Base-by-base conservation (phyloP, 768 basidiomycete species). In the Pleurotus sapidus region DNA sequence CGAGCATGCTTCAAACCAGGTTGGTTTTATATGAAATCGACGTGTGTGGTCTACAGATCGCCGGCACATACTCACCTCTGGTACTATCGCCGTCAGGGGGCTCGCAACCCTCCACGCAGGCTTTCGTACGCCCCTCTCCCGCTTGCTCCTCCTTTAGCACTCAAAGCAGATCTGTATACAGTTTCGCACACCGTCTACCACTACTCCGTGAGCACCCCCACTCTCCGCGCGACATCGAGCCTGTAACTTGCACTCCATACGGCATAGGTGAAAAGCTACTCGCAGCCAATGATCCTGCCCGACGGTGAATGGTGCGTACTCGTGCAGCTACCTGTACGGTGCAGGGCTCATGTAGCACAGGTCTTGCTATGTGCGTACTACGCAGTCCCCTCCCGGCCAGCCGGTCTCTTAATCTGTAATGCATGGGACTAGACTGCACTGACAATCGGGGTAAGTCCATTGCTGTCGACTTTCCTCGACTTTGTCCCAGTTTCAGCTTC, bases 291-390 rank as follows among this genome's bases (percentile, higher is more conserved):
- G 50, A 25, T 37, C 15, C 37, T 53, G 14, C 38, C 40, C 14
- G 50, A 53, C 23, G 50, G 50, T 11, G 50, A 53, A 53, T 53
- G 50, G 50, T 53, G 23, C 27, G 50, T 53, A n/a, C 34, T 17
- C 23, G 8, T 15, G 14, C n/a, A 23, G 14, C 30, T 37, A 15
- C 25, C 27, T 27, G 5, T 1, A 8, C 20, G 27, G 17, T 38
- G 12, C 4, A n/a, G n/a, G n/a, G 18, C 23, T 53, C 12, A 15
- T 27, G 27, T 37, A 7, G 9, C 14, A 15, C 25, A 53, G 50
- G 50, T 53, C 50, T 20, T 14, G 15, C 38, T 53, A 53, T 40
- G 50, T 53, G 20, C 37, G 50, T 53, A 17, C 37, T 23, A n/a
- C 17, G 24, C 9, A 15, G 14, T 8, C 25, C 23, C 7, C 25